Base-by-base conservation (phyloP, 75 land plant genomes). In the Pseudotsuga menziesii region DNA sequence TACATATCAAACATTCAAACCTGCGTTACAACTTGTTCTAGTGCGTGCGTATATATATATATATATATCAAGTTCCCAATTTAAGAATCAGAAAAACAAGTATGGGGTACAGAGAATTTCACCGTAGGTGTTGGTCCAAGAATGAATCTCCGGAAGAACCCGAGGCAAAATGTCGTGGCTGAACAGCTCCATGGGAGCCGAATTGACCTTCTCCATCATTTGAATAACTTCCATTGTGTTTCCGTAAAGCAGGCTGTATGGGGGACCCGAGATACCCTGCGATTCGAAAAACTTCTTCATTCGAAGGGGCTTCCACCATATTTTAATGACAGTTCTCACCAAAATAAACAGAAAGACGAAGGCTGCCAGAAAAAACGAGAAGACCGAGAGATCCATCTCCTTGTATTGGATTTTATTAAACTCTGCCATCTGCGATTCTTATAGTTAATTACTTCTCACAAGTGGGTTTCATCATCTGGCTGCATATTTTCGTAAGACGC, bases 61-160 rank as follows among this genome's bases (percentile, higher is more conserved):
- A 44, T 5, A 44, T 44, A 44, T 44, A 5, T 44, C 5, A 5
- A 44, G 6, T 44, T 44, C 48, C 5, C 0, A 5, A 0, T 5
- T 44, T 44, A 44, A 44, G 48, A 67, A 20, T 3, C 4, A 5
- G 20, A 67, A 20, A 36, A 19, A 44, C 7, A 17, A 19, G 8
- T 19, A 32, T 20, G 6, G 6, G 6, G 4, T 35, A 4, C 72
- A 39, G 16, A 17, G 0, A 36, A 16, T 27, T 25, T 58, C 27
- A 59, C 59, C 58, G 17, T 62, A 59, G 60, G 14, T 11, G 27
- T 54, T 78, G 25, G 62, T 15, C 56, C 61, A 69, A 16, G 35
- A 70, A 55, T 56, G 61, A 58, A 59, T 57, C 57, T 75, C 57
- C 3, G 83, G 85, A n/a, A 58, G 44, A 79, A 58, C 72, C 23